Percentiles rank a stretch among this genome's conserved stretches.
phyloP scores from a whole-genome alignment of 2,329 filamentous ascomycete genomes.

The Lachnellula occidentalis region DNA sequence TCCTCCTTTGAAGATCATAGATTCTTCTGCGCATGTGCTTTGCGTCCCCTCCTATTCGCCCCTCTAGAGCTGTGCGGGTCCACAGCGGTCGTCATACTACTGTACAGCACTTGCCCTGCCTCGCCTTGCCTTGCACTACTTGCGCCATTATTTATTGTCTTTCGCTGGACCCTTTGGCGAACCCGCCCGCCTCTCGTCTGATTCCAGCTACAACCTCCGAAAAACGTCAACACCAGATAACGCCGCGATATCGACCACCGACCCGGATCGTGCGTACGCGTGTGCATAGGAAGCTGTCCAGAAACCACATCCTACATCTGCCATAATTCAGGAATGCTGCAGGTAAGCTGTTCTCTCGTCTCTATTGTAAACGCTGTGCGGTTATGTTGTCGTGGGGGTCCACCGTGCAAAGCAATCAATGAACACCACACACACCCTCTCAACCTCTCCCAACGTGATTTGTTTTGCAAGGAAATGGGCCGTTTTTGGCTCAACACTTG shows the following conservation, averaged over 20 bases:
- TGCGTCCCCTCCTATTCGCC: background rate
- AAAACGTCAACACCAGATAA: conserved; percentile 6
- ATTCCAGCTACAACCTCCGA: too few species aligned
- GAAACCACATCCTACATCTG: conserved; percentile 3
- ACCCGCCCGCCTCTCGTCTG: background rate
- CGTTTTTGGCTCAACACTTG: background rate
- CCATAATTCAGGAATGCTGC: conserved; percentile 28
- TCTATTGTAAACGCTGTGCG: conserved; percentile 3
- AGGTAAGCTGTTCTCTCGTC: conserved; percentile 26
- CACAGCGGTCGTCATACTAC: conserved; percentile 18
- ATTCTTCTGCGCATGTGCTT: background rate
- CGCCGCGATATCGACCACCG: conserved; percentile 23
- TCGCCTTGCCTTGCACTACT: too few species aligned
- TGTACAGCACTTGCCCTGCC: too few species aligned
- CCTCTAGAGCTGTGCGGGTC: conserved; percentile 2
- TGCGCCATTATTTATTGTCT: background rate
- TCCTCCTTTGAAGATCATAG: background rate
- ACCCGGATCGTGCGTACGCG: conserved; percentile 1
- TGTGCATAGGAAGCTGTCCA: background rate
- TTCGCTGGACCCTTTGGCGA: conserved; percentile 4
- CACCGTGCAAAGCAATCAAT: background rate
- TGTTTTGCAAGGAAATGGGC: background rate
- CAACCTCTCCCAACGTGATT: conserved; percentile 2
- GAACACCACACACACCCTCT: conserved; percentile 1
- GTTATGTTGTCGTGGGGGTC: conserved; percentile 19